Percentiles rank a stretch among this genome's conserved stretches.
Conservation (phyloP, 202 grass and related monocot genomes). For the Eragrostis tef region DNA sequence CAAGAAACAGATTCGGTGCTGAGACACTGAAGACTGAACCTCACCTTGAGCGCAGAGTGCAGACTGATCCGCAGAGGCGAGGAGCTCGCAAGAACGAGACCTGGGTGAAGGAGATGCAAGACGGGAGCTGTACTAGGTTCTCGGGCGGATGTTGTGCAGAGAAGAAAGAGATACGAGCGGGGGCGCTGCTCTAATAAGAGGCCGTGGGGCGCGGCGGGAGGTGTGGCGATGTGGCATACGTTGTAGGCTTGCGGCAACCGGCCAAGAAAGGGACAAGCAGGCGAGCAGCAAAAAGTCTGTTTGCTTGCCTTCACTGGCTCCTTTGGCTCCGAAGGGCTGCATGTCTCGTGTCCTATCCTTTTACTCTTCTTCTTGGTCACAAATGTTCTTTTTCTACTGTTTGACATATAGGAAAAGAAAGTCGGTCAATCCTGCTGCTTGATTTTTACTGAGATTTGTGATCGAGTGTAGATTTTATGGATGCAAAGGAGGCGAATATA, state of each 20-base stretch:
- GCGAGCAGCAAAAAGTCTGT: conserved; percentile 32
- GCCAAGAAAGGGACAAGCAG: conserved; percentile 25
- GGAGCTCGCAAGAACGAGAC: background rate
- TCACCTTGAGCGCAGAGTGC: conserved; percentile 45
- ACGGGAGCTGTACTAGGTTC: background rate
- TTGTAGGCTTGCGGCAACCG: background rate
- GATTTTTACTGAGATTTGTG: background rate
- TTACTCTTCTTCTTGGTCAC: background rate
- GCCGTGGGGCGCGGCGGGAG: background rate
- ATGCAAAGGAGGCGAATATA: background rate
- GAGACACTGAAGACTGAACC: background rate
- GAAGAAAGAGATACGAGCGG: background rate
- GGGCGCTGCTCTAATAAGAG: conserved; percentile 35
- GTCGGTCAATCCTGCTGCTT: background rate
- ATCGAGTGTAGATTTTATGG: background rate
- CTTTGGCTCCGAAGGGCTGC: conserved; percentile 46
- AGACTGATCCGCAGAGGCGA: conserved; percentile 7
- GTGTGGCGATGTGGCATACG: background rate
- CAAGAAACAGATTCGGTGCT: background rate
- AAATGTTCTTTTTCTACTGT: background rate
- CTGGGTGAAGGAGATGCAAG: background rate
- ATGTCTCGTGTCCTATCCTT: background rate
- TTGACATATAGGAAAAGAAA: background rate
- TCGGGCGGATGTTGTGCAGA: background rate
- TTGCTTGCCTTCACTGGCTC: conserved; percentile 17